Evolutionary conservation across 495 filamentous ascomycete genomes (phyloP), one percentile per base, ranked within the genome.

Genomic region (Tetracladium marchalianum): DNA sequence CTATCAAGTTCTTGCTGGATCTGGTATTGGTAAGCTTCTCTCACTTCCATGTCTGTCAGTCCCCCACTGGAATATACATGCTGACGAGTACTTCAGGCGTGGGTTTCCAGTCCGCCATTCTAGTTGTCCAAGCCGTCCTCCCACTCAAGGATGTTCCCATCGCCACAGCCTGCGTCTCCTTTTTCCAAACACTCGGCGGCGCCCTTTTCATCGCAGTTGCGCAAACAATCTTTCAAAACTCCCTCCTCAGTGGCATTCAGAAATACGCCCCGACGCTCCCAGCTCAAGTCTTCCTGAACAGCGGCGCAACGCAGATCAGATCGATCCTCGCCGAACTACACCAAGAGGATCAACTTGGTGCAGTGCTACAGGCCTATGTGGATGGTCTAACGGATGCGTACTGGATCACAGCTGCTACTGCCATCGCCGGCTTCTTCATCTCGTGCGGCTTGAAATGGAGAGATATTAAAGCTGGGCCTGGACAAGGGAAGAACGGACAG

Each of bases 141-240:
- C 46, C 48, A 12, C 46, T 57, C 16, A 18, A 27, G 5, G 50
- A 53, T 35, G 50, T 57, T 18, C 50, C 54, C 10, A 36, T 43
- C 1, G 54, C 32, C 19, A 57, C 47, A 44, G 50, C 54, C 9
- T 51, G 46, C 15, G 44, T 57, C 0, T 47, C 50, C 60, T 65
- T 69, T 49, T 62, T 65, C 45, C 63, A 64, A 55, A 67, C 66
- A 5, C 44, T 75, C 13, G 73, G 78, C n/a, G 80, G 76, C 41
- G 73, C 82, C 4, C 57, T 87, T 31, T 83, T 85, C 55, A 65
- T 79, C 38, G 67, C 73, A 0, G 68, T 82, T 22, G 80, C 71
- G 1, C 71, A 84, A 53, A 79, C 78, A 36, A 66, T 85, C 7
- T 73, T 84, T 53, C 70, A 71, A 46, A 77, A 76, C 13, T 47